Percentiles rank a stretch among this genome's conserved stretches.
Conservation (phyloP, 306 rosid species). For the Argentina anserina region DNA sequence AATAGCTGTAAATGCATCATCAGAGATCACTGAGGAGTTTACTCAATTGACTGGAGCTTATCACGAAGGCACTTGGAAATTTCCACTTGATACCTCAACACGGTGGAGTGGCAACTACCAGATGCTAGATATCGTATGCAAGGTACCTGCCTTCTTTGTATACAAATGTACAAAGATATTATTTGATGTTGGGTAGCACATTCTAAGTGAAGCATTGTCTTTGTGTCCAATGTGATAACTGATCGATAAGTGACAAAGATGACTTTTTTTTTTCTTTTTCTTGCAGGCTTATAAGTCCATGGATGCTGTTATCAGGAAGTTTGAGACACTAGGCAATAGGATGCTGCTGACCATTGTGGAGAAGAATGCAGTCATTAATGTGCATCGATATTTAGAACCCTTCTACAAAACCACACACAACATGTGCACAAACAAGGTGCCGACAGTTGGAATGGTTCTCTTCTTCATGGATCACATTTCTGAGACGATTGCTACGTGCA, state of each 20-base stretch:
- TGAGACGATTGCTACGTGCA: slow-evolving; percentile 68
- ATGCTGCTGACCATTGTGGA: slow-evolving; percentile 64
- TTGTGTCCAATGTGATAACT: background rate
- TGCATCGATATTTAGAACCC: slow-evolving; percentile 87
- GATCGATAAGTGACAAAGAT: slow-evolving; percentile 2
- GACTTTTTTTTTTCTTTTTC: slow-evolving; percentile 20
- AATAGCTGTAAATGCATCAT: slow-evolving; percentile 65
- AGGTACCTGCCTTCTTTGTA: slow-evolving; percentile 47
- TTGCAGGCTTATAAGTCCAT: slow-evolving; percentile 81
- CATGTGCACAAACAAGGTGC: slow-evolving; percentile 85
- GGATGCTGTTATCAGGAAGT: slow-evolving; percentile 76
- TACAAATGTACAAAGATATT: background rate
- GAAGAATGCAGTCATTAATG: slow-evolving; percentile 58
- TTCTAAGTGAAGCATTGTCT: background rate
- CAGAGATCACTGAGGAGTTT: slow-evolving; percentile 69
- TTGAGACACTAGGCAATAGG: slow-evolving; percentile 60
- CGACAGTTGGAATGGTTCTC: slow-evolving; percentile 78
- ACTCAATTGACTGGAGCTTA: slow-evolving; percentile 60
- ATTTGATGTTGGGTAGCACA: background rate
- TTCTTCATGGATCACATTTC: slow-evolving; percentile 98
- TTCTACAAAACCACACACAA: slow-evolving; percentile 89
- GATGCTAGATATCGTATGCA: slow-evolving; percentile 81
- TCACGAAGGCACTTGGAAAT: slow-evolving; percentile 89
- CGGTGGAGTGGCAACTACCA: slow-evolving; percentile 96
- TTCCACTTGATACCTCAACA: slow-evolving; percentile 84